Conservation (phyloP, 345 rosid genomes). For the Dipteronia dyeriana region DNA sequence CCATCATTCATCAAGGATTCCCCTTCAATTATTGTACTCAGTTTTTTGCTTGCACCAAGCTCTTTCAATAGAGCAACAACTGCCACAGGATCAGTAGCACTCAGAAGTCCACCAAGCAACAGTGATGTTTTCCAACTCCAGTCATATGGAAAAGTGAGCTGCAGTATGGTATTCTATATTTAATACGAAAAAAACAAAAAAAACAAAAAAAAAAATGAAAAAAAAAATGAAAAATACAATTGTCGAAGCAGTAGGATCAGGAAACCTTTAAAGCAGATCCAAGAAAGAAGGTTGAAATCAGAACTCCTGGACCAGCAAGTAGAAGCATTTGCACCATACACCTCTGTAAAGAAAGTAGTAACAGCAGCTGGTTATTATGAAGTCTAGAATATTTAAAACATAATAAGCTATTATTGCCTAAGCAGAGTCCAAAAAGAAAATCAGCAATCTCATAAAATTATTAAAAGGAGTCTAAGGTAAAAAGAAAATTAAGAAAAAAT, state of each 20-base stretch:
- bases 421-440: not conserved
- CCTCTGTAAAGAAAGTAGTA: conserved; percentile 46
- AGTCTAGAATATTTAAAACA: not conserved
- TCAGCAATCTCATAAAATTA: not conserved
- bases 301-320: conserved; percentile 96
- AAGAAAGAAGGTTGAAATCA: conserved; percentile 79
- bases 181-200: not conserved
- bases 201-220: not conserved
- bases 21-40: conserved; percentile 93
- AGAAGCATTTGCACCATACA: conserved; percentile 85
- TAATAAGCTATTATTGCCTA: not conserved
- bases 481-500: no score
- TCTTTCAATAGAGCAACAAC: conserved; percentile 94
- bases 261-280: conserved; percentile 80
- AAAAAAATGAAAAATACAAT: not conserved
- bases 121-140: conserved; percentile 95
- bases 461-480: not conserved
- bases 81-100: conserved; percentile 99
- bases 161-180: conserved; percentile 30
- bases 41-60: conserved; percentile 97
- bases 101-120: conserved; percentile 93
- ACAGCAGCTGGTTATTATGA: not conserved
- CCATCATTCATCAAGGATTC: conserved; percentile 99
- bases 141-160: conserved; percentile 81
- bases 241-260: not conserved